A percentile compares a stretch with the other conserved stretches of the same genome.
Evolutionary conservation across 805 yeast species (phyloP).

Genomic region (Barnettozyma botsteinii): DNA sequence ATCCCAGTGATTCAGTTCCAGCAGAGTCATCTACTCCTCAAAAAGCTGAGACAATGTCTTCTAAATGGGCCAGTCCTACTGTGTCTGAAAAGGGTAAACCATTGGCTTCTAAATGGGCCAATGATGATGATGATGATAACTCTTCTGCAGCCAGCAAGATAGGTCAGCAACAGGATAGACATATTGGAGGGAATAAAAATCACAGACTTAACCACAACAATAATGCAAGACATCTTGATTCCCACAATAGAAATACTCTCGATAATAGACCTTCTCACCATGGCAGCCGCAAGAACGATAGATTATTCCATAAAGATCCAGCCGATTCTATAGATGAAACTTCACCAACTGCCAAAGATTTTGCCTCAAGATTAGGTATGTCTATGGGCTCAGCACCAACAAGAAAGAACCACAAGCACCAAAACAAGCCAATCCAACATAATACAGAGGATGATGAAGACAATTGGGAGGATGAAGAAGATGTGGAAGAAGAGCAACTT

Average conservation of each 20-base stretch:
- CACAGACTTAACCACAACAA: neutral
- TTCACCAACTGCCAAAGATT: neutral
- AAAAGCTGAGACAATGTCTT: slow-evolving; percentile 17
- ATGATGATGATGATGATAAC: slow-evolving; percentile 2
- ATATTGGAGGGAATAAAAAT: neutral
- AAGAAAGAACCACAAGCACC: neutral
- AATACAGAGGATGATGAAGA: no score
- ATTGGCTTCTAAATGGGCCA: slow-evolving; percentile 13
- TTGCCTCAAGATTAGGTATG: slow-evolving; percentile 1
- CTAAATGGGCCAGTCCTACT: slow-evolving; percentile 20
- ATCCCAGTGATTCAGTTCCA: neutral
- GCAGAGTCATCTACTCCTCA: slow-evolving; percentile 8
- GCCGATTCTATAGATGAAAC: neutral
- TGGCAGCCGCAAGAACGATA: neutral
- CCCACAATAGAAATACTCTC: neutral
- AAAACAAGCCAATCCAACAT: neutral
- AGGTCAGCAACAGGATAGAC: no score
- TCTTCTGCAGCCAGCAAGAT: no score
- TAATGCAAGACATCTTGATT: neutral
- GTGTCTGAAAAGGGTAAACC: slow-evolving; percentile 15
- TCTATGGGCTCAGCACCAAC: neutral
- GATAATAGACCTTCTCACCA: neutral
- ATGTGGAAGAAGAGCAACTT: neutral
- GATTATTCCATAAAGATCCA: neutral
- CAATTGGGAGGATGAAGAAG: slow-evolving; percentile 12